Base-by-base conservation (phyloP, 2,329 filamentous ascomycete species). In the Talaromyces funiculosus region DNA sequence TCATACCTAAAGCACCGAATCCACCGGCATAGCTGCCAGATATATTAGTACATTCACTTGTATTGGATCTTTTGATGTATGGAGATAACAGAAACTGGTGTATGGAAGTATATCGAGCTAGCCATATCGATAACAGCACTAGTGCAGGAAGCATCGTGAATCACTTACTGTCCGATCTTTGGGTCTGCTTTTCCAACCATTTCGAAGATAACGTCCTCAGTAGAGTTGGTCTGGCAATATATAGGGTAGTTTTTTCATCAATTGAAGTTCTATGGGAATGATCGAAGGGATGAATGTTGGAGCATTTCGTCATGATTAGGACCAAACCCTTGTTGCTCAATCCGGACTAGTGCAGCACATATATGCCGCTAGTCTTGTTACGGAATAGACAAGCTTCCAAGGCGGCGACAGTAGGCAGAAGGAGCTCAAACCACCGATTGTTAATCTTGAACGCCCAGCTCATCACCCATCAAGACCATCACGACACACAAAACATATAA, bases 401-500 rank as follows among this genome's bases (percentile, higher is more conserved):
- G 12, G 54, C 54, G 54, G 54, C 35, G 38, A 37, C 54, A 33
- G 6, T 38, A 3, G 40, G 54, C 54, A 57, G 54, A 57, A 57
- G 40, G 26, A 42, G 37, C 37, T 43, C 54, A 63, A 60, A 60
- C 53, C 61, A 33, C 22, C 35, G 22, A 61, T 43, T 29, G n/a
- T 54, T 59, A 38, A 59, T 43, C 55, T 40, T 26, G 33, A 54
- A 54, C 22, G 8, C 31, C 4, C 31, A 53, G 42, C 33, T 45
- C 63, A 57, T 55, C 53, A 54, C 61, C 60, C 61, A 55, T 56
- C 55, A 59, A 53, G 63, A 58, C 40, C 65, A 35, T 43, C 55
- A 62, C 60, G 31, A 31, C 35, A 43, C 31, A 62, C 64, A 70
- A n/a, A 40, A 61, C 55, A 64, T 40, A 54, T 24, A 37, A 47